Evolutionary conservation across 352 stramenopile species (phyloP), one percentile per base, ranked within the genome.

Genomic region (Peronospora destructor): DNA sequence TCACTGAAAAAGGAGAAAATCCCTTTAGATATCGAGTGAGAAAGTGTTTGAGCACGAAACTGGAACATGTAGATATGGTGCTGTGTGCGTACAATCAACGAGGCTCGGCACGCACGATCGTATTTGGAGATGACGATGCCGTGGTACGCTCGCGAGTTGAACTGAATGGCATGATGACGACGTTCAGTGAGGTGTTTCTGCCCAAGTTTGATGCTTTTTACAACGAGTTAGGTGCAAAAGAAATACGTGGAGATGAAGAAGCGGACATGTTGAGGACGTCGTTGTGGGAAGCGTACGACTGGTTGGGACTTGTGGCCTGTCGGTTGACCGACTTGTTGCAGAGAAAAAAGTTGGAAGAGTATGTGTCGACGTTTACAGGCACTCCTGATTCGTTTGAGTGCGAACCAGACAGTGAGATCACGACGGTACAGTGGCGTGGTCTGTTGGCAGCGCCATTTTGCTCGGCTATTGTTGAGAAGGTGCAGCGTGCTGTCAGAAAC

Each of bases 321-420:
- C 59, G 79, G 0, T 49, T 93, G 11, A 70, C 66, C 0, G 53
- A 73, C n/a, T 42, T 89, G 29, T 49, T 93, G 8, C 51, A 75
- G 52, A 70, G 68, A 28, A 19, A 74, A 44, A 60, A 71, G 5
- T 59, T 66, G 0, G 77, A 93, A 44, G 73, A 85, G 47, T 93
- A 93, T 53, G 76, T 90, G 28, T 90, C 76, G n/a, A 82, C 56
- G 3, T 93, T 85, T 53, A 71, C 69, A 11, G 73, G 73, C 3
- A 37, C 54, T 3, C 60, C 62, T 0, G 73, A 75, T 19, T 59
- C 43, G 16, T 68, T 86, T 34, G 52, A 70, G 38, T 66, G 69
- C 37, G 53, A 73, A 12, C 16, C 52, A 4, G 19, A 59, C 19
- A 46, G 61, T 13, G 53, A 84, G 13, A 44, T 89, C 19, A 65